Conservation (phyloP, 441 rosid genomes). For the Jatropha podagrica region DNA sequence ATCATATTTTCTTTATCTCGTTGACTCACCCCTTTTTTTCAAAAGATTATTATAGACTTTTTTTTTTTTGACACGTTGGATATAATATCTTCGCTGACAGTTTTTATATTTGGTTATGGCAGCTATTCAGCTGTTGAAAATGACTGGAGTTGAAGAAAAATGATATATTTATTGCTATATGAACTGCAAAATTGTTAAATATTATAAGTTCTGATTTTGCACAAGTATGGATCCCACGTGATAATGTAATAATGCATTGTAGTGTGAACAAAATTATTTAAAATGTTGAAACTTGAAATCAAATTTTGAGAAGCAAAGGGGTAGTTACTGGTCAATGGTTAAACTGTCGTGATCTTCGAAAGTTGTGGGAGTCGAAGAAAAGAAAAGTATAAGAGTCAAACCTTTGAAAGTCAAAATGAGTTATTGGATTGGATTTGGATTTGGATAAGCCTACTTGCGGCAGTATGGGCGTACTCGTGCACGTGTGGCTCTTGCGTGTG, state of each 20-base stretch:
- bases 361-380: background rate
- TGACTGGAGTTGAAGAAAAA: background rate
- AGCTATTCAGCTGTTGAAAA: background rate
- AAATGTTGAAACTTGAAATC: background rate
- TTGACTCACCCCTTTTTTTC: too few species aligned
- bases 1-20: too few species aligned
- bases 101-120: background rate
- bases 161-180: background rate
- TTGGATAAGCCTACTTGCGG: background rate
- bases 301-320: too few species aligned
- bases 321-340: background rate
- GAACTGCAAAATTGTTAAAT: background rate
- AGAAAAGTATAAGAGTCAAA: slow-evolving; percentile 14
- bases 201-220: background rate
- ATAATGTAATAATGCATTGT: too few species aligned
- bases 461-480: background rate
- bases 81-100: too few species aligned
- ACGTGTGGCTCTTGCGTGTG: slow-evolving; percentile 3
- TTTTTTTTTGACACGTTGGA: too few species aligned
- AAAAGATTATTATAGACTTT: too few species aligned
- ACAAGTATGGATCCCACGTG: background rate
- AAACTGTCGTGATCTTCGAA: background rate
- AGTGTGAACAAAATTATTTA: too few species aligned
- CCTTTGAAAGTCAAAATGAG: background rate
- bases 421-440: background rate